Conservation (phyloP, 1,284 basidiomycete species). For the Takashimella tepidaria region DNA sequence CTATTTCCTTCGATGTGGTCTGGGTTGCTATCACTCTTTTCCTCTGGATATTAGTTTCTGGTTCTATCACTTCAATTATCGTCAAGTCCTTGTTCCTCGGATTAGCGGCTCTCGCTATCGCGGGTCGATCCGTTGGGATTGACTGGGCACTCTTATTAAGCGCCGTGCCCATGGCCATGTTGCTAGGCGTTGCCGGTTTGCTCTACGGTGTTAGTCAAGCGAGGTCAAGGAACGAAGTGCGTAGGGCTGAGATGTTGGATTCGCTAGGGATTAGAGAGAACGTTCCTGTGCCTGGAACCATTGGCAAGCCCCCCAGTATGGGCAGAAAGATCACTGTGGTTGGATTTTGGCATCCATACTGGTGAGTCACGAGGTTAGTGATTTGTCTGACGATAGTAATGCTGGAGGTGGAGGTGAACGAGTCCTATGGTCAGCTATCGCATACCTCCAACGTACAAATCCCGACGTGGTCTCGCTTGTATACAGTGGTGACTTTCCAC, state of each 20-base stretch:
- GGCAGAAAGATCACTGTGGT: conserved; percentile 51
- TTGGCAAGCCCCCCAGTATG: conserved; percentile 22
- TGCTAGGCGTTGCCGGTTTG: conserved; percentile 20
- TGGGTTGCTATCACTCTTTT: conserved; percentile 47
- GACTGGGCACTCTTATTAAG: conserved; percentile 38
- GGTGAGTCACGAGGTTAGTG: conserved; percentile 54
- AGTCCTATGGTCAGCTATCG: conserved; percentile 89
- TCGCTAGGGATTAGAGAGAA: conserved; percentile 31
- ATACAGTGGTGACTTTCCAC: conserved; percentile 77
- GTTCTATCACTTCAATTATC: conserved; percentile 22
- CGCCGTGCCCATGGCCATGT: conserved; percentile 30
- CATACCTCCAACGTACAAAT: conserved; percentile 68
- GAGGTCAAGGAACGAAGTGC: conserved; percentile 24
- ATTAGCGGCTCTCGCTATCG: background rate
- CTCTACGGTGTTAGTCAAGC: conserved; percentile 15
- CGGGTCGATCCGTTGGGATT: conserved; percentile 21
- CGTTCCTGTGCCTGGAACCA: conserved; percentile 28
- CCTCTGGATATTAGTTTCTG: conserved; percentile 34
- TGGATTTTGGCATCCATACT: conserved; percentile 94
- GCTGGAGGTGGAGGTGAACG: conserved; percentile 96
- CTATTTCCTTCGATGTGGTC: conserved; percentile 62
- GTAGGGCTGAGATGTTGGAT: conserved; percentile 24
- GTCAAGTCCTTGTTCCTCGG: conserved; percentile 9
- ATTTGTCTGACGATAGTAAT: conserved; percentile 58
- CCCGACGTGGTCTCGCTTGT: conserved; percentile 70